Percentiles rank a stretch among this genome's conserved stretches.
Evolutionary conservation across 2,329 filamentous ascomycete genomes (phyloP).

Genomic region (Amesomyces nigricolor): DNA sequence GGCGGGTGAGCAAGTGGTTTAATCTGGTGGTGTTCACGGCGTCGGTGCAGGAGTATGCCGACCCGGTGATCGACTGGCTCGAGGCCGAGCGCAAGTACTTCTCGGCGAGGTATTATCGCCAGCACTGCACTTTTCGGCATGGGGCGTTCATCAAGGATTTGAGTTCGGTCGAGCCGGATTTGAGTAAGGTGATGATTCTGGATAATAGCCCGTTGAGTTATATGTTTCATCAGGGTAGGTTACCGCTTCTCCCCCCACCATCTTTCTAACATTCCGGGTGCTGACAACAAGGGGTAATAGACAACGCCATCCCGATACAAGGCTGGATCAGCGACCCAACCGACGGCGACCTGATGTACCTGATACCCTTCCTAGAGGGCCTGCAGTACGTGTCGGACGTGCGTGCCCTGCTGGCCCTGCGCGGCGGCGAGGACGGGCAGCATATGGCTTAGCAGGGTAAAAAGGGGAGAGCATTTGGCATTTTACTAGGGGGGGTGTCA

Average conservation of each 20-base stretch:
- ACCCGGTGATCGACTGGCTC: constrained; percentile 97
- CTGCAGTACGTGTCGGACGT: constrained; percentile 97
- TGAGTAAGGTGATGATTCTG: constrained; percentile 97
- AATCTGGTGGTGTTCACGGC: constrained; percentile 96
- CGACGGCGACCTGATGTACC: constrained; percentile 87
- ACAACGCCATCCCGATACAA: constrained; percentile 98
- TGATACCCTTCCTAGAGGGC: constrained; percentile 87
- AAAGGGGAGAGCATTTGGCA: no score
- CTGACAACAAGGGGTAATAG: constrained; percentile 41
- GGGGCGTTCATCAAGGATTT: constrained; percentile 98
- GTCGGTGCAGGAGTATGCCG: constrained; percentile 96
- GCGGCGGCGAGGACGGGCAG: constrained; percentile 75
- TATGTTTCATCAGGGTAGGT: constrained; percentile 92
- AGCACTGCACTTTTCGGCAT: constrained; percentile 93
- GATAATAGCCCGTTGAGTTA: constrained; percentile 98
- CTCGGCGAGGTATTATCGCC: constrained; percentile 85
- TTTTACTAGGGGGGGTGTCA: no score
- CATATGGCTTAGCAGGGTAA: constrained; percentile 39
- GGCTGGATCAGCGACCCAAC: constrained; percentile 99
- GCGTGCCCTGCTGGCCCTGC: constrained; percentile 77
- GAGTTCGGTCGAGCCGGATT: constrained; percentile 88
- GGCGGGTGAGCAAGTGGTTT: constrained; percentile 89
- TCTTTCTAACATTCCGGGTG: not conserved
- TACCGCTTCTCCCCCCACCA: not conserved
- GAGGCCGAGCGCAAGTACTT: constrained; percentile 97